Evolutionary conservation across 1,284 basidiomycete genomes (phyloP), one percentile per base, ranked within the genome.

Genomic region (Ustilago tritici): DNA sequence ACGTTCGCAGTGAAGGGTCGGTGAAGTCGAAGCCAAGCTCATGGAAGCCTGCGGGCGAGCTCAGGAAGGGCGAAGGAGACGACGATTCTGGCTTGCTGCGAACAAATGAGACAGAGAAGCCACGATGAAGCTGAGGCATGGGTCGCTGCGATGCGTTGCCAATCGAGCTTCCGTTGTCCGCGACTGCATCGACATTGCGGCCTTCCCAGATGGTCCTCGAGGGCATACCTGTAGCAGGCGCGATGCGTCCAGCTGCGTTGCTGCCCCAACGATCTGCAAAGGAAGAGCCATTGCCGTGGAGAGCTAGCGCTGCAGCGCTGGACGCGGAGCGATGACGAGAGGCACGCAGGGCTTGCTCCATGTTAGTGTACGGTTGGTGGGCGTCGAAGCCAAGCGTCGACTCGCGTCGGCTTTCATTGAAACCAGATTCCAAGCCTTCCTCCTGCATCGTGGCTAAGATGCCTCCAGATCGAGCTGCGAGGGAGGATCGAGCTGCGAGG

Each of bases 241-340:
- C 54, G 41, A 66, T 66, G 10, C 78, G 60, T 31, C 65, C 63
- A 12, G 71, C 53, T 8, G 63, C 65, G 23, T 68, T 70, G 65
- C 61, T 73, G 12, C 66, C 53, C 75, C 70, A 73, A 14, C 70
- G 63, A 36, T 70, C 76, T 2, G 53, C 65, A 17, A 74, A 61
- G 6, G 70, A 55, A 14, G 58, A 60, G 8, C 57, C 43, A n/a
- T 66, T 62, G 35, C 67, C 56, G 47, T 78, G 76, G 12, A 75
- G 67, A 4, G 76, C 72, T 3, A 81, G 67, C 2, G 79, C 76
- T 6, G 80, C 79, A 3, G 80, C 80, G 41, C 80, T 82, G 19
- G 80, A 82, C 9, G 77, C 64, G 12, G 78, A 82, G 12, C 78
- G 71, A 31, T 79, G 70, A 12, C 69, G 75, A 23, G 70, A 73